Conservation (phyloP, 2,329 filamentous ascomycete species). For the Phaeosphaeria sp. region DNA sequence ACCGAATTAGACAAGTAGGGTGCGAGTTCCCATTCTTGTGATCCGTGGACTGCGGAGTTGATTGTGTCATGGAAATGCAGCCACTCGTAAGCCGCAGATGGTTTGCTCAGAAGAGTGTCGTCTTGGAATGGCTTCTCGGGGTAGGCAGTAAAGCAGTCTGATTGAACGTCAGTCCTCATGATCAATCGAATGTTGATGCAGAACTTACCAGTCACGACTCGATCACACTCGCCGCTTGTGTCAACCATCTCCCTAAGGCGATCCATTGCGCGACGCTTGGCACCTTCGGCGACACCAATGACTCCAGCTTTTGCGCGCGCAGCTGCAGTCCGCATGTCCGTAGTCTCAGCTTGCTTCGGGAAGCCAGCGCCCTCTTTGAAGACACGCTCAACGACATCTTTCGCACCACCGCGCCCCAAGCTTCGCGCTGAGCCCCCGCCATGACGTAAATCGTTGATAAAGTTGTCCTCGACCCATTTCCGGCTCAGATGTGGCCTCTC, state of each 20-base stretch:
- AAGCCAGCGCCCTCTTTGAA: slow-evolving; percentile 83
- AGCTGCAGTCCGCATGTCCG: slow-evolving; percentile 61
- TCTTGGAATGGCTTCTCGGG: slow-evolving; percentile 90
- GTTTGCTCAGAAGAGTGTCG: slow-evolving; percentile 88
- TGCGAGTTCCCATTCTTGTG: slow-evolving; percentile 90
- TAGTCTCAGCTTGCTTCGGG: slow-evolving; percentile 62
- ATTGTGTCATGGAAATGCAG: slow-evolving; percentile 89
- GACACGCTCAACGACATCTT: slow-evolving; percentile 78
- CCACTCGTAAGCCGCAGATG: slow-evolving; percentile 89
- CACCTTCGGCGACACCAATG: slow-evolving; percentile 73
- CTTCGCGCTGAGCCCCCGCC: slow-evolving; percentile 75
- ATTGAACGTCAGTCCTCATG: slow-evolving; percentile 12
- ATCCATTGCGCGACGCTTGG: slow-evolving; percentile 75
- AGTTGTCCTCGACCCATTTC: slow-evolving; percentile 77
- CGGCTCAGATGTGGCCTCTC: slow-evolving; percentile 65
- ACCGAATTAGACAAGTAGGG: slow-evolving; percentile 87
- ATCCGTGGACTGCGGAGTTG: slow-evolving; percentile 77
- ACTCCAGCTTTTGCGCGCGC: slow-evolving; percentile 53
- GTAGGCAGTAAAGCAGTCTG: slow-evolving; percentile 83
- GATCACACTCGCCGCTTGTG: slow-evolving; percentile 78
- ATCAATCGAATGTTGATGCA: neutral
- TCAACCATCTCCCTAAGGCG: slow-evolving; percentile 78
- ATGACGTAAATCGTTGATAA: slow-evolving; percentile 71
- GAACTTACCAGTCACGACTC: slow-evolving; percentile 67
- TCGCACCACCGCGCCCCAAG: slow-evolving; percentile 72